Percentiles rank a stretch among this genome's conserved stretches.
Conservation (phyloP, 495 filamentous ascomycete species). For the Clohesyomyces aquaticus region DNA sequence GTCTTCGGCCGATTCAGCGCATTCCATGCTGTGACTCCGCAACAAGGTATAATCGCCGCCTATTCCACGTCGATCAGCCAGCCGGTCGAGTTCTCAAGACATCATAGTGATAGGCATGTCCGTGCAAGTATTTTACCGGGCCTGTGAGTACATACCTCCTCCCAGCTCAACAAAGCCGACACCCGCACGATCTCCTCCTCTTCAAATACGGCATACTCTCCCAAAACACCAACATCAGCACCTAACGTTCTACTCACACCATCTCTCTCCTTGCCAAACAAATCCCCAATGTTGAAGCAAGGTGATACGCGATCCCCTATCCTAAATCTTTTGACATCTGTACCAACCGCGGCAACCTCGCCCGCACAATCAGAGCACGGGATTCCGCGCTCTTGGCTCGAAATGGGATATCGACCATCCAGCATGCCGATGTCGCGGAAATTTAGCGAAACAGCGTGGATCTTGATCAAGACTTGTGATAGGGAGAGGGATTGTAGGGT, state of each 20-base stretch:
- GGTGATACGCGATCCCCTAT: conserved; percentile 45
- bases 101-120: too few relatives aligned
- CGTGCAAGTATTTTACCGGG: too few relatives aligned
- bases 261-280: conserved; percentile 24
- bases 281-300: conserved; percentile 33
- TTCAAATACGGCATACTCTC: conserved; percentile 45
- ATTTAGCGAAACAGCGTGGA: conserved; percentile 13
- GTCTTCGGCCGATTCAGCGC: conserved; percentile 23
- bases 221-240: conserved; percentile 18
- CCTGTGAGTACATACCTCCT: conserved; percentile 25
- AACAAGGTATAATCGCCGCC: conserved; percentile 42
- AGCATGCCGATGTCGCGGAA: conserved; percentile 11
- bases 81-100: neutral
- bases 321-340: conserved; percentile 40
- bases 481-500: neutral
- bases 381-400: conserved; percentile 33
- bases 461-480: neutral
- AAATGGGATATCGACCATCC: conserved; percentile 31
- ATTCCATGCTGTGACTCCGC: conserved; percentile 43
- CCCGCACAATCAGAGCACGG: conserved; percentile 41
- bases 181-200: conserved; percentile 42
- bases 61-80: conserved; percentile 44
- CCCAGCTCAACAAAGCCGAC: conserved; percentile 29
- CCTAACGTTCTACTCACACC: conserved; percentile 28
- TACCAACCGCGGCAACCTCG: conserved; percentile 35